phyloP scores from a whole-genome alignment of 495 filamentous ascomycete genomes.

The Aspergillus sparsus region DNA sequence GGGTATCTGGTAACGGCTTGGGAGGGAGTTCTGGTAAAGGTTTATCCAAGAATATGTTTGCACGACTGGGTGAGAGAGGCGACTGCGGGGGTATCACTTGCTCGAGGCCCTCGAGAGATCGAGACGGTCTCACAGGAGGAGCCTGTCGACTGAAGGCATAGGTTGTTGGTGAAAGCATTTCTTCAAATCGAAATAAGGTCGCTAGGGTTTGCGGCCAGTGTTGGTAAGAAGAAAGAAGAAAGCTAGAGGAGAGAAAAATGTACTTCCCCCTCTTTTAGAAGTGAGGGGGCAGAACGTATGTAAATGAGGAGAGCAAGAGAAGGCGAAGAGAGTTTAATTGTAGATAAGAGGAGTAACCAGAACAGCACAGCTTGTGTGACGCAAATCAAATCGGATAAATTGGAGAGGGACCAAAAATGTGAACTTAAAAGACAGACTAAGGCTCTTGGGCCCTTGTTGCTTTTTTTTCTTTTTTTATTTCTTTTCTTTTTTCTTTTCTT shows the following conservation, averaged over 20 bases:
- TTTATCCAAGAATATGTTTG: conserved; percentile 38
- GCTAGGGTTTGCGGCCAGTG: not conserved
- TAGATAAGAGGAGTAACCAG: conserved; percentile 10
- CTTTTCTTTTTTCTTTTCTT: not conserved
- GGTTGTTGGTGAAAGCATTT: conserved; percentile 31
- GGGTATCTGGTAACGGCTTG: conserved; percentile 29
- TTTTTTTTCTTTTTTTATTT: conserved; percentile 2
- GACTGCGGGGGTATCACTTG: conserved; percentile 37
- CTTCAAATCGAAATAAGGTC: conserved; percentile 4
- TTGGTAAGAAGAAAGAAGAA: conserved; percentile 1
- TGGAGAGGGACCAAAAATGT: conserved; percentile 13
- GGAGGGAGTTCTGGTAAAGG: conserved; percentile 42
- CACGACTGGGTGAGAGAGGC: conserved; percentile 25
- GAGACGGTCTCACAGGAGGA: conserved; percentile 42
- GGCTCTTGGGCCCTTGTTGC: not conserved
- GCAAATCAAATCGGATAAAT: conserved; percentile 7
- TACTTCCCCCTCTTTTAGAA: conserved; percentile 7
- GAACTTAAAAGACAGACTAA: conserved; percentile 4
- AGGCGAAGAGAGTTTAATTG: not conserved
- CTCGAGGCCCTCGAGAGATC: conserved; percentile 48
- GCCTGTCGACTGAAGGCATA: conserved; percentile 29
- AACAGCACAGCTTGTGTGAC: conserved; percentile 10
- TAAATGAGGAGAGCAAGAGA: conserved; percentile 1
- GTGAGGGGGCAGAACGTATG: conserved; percentile 7
- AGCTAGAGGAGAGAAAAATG: not conserved